Percentiles rank a stretch among this genome's conserved stretches.
Evolutionary conservation across 2,329 filamentous ascomycete genomes (phyloP).

Genomic region (Triangularia verruculosa): DNA sequence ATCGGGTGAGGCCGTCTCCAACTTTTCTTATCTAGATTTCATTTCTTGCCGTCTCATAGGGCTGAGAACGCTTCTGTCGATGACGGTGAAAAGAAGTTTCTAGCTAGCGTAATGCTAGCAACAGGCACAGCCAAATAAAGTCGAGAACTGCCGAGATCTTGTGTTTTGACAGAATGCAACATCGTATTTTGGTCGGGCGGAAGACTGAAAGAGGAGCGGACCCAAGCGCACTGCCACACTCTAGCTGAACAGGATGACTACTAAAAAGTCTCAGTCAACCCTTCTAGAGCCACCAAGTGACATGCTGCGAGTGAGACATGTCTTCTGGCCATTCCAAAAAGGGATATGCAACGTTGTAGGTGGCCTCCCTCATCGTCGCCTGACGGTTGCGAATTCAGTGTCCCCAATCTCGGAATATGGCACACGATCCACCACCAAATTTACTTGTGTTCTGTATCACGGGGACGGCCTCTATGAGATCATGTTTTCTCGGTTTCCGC

Average conservation of each 20-base stretch:
- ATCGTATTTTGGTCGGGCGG: background rate
- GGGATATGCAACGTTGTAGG: slow-evolving; percentile 8
- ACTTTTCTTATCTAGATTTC: background rate
- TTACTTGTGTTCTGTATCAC: background rate
- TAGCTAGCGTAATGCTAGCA: background rate
- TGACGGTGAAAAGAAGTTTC: background rate
- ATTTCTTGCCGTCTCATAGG: background rate
- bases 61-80: background rate
- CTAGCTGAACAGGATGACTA: background rate
- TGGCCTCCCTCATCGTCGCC: background rate
- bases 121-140: background rate
- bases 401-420: too few relatives aligned
- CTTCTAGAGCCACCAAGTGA: background rate
- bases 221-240: background rate
- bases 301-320: slow-evolving; percentile 1
- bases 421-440: background rate
- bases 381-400: background rate
- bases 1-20: background rate
- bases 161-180: background rate
- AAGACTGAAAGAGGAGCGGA: background rate
- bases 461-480: background rate
- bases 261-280: background rate
- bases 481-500: background rate
- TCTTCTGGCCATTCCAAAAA: background rate
- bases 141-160: background rate